A percentile compares a stretch with the other conserved stretches of the same genome.
Conservation (phyloP, 805 yeast genomes). For the Schwanniomyces yamadae region DNA sequence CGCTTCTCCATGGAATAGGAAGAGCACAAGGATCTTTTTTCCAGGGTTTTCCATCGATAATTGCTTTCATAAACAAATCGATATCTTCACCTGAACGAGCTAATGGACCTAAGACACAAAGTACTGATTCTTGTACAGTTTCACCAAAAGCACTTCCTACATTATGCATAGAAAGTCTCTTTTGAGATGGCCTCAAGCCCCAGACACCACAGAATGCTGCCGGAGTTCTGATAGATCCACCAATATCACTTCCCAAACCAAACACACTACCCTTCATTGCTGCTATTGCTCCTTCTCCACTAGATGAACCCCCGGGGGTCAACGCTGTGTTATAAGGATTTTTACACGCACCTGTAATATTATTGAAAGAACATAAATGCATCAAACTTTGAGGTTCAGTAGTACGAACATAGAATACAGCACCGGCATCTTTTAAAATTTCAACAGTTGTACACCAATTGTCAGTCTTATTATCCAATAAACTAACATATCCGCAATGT, state of each 20-base stretch:
- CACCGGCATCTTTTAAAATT: slow-evolving; percentile 26
- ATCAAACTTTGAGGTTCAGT: slow-evolving; percentile 31
- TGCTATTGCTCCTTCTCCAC: slow-evolving; percentile 52
- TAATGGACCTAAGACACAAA: slow-evolving; percentile 44
- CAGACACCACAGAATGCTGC: slow-evolving; percentile 53
- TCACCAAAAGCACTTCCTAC: slow-evolving; percentile 3
- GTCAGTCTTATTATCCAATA: slow-evolving; percentile 3
- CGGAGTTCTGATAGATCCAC: slow-evolving; percentile 57
- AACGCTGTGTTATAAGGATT: slow-evolving; percentile 34
- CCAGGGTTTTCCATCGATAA: slow-evolving; percentile 56
- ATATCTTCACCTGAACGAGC: slow-evolving; percentile 33
- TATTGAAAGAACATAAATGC: slow-evolving; percentile 32
- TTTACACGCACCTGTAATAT: slow-evolving; percentile 23
- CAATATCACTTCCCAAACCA: slow-evolving; percentile 48
- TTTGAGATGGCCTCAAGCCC: slow-evolving; percentile 50
- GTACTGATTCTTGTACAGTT: slow-evolving; percentile 16
- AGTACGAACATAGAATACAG: slow-evolving; percentile 30
- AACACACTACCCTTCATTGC: slow-evolving; percentile 42
- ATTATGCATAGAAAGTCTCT: slow-evolving; percentile 44
- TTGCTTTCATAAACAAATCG: slow-evolving; percentile 45
- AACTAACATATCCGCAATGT: slow-evolving; percentile 49
- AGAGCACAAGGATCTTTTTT: slow-evolving; percentile 42
- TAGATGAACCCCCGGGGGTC: slow-evolving; percentile 55
- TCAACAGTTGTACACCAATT: slow-evolving; percentile 5
- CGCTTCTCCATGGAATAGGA: slow-evolving; percentile 52